A percentile compares a stretch with the other conserved stretches of the same genome.
Conservation (phyloP, 2,329 filamentous ascomycete species). For the Colletotrichum neosansevieriae region DNA sequence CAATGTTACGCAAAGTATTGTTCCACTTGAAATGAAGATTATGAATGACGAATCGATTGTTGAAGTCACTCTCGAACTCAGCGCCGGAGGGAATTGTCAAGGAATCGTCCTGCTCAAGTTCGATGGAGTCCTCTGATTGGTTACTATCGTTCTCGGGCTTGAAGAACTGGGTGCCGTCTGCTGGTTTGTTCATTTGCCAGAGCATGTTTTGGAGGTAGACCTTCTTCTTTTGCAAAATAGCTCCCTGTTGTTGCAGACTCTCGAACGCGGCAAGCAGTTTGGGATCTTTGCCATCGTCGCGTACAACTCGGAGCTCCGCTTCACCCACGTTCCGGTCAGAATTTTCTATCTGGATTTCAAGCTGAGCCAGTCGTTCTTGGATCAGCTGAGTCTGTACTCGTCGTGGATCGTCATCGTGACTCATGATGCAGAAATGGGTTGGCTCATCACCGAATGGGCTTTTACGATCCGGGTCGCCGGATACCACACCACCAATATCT, state of each 20-base stretch:
- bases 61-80: conserved; percentile 94
- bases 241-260: conserved; percentile 66
- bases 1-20: conserved; percentile 94
- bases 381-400: conserved; percentile 90
- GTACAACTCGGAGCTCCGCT: conserved; percentile 75
- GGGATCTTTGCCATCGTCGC: conserved; percentile 61
- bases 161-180: conserved; percentile 45
- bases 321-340: conserved; percentile 81
- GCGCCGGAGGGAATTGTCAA: conserved; percentile 77
- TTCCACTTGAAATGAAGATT: conserved; percentile 99
- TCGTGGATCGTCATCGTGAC: conserved; percentile 87
- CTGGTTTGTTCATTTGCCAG: conserved; percentile 57
- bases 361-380: conserved; percentile 80
- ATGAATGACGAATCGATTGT: conserved; percentile 98
- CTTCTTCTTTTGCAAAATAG: conserved; percentile 69
- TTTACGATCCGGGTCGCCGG: conserved; percentile 82
- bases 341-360: conserved; percentile 81
- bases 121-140: conserved; percentile 52
- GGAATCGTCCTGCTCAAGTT: conserved; percentile 66
- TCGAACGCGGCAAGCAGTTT: conserved; percentile 71
- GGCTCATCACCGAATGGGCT: conserved; percentile 94
- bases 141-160: conserved; percentile 44
- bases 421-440: conserved; percentile 97
- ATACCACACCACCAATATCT: conserved; percentile 84
- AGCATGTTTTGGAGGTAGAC: conserved; percentile 70